phyloP scores from a whole-genome alignment of 345 rosid species.

The Bruguiera sexangula region DNA sequence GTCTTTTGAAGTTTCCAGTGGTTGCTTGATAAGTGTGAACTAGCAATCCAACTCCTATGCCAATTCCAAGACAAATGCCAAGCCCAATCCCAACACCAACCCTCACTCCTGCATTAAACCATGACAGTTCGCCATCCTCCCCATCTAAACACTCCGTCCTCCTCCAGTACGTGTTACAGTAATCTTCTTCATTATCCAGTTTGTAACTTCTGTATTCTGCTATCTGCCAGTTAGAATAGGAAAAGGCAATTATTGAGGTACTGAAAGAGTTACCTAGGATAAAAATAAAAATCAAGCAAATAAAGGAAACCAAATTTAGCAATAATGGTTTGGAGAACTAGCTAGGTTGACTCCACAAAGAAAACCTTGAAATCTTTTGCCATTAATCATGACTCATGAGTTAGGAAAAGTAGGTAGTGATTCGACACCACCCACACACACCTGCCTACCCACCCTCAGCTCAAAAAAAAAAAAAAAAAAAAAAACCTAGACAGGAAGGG shows the following conservation, averaged over 20 bases:
- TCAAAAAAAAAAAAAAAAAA: too few species aligned
- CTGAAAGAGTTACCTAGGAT: neutral
- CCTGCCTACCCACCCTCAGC: too few species aligned
- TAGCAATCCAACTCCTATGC: conserved; percentile 87
- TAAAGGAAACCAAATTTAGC: too few species aligned
- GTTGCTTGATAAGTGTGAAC: conserved; percentile 79
- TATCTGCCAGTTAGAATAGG: conserved; percentile 35
- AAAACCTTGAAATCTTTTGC: too few species aligned
- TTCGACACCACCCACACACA: too few species aligned
- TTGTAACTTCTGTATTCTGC: conserved; percentile 50
- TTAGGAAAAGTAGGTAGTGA: too few species aligned
- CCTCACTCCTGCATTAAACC: conserved; percentile 95
- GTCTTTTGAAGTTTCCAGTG: conserved; percentile 67
- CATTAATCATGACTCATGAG: too few species aligned
- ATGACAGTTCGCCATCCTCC: conserved; percentile 87
- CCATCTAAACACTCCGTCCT: conserved; percentile 55
- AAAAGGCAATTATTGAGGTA: neutral
- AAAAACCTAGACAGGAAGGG: too few species aligned
- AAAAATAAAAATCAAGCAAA: neutral
- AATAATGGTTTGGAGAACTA: too few species aligned
- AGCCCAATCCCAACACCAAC: conserved; percentile 98
- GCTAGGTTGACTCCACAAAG: too few species aligned
- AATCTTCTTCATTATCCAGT: conserved; percentile 56
- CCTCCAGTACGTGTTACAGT: conserved; percentile 61
- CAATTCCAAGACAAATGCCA: conserved; percentile 81